phyloP scores from a whole-genome alignment of 495 filamentous ascomycete genomes.

The Hyaloscypha bicolor region DNA sequence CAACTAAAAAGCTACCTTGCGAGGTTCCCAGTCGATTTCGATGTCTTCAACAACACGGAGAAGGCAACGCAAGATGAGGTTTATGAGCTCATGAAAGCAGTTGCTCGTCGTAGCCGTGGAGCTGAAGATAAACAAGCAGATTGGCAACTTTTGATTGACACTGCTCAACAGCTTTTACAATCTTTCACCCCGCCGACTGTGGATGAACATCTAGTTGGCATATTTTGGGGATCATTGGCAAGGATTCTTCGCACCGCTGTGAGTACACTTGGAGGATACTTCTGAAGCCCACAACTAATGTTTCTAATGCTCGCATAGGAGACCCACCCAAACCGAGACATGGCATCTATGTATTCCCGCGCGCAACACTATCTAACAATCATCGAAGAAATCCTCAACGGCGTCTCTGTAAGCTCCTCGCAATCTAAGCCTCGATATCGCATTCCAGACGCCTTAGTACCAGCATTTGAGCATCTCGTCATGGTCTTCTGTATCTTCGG shows the following conservation, averaged over 20 bases:
- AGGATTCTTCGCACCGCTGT: not conserved
- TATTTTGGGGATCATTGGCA: not conserved
- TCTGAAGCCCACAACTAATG: not conserved
- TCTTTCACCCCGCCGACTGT: not conserved
- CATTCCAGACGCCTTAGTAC: not conserved
- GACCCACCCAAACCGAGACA: not conserved
- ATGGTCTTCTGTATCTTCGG: not conserved
- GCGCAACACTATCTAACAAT: not conserved
- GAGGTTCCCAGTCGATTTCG: not conserved
- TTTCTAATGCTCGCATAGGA: not conserved
- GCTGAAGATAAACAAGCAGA: not conserved
- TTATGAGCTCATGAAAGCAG: not conserved
- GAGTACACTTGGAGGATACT: not conserved
- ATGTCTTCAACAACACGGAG: not conserved
- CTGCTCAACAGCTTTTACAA: not conserved
- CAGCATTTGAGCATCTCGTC: not conserved
- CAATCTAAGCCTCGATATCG: not conserved
- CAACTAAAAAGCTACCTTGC: not conserved
- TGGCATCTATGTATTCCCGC: not conserved
- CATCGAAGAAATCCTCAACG: not conserved
- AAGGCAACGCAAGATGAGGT: not conserved
- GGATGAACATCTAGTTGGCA: not conserved
- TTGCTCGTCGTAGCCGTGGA: not conserved
- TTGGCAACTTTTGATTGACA: not conserved
- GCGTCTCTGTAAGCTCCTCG: not conserved